Evolutionary conservation across 495 filamentous ascomycete species (phyloP), one percentile per base, ranked within the genome.

Genomic region (Lophiotrema nucula): DNA sequence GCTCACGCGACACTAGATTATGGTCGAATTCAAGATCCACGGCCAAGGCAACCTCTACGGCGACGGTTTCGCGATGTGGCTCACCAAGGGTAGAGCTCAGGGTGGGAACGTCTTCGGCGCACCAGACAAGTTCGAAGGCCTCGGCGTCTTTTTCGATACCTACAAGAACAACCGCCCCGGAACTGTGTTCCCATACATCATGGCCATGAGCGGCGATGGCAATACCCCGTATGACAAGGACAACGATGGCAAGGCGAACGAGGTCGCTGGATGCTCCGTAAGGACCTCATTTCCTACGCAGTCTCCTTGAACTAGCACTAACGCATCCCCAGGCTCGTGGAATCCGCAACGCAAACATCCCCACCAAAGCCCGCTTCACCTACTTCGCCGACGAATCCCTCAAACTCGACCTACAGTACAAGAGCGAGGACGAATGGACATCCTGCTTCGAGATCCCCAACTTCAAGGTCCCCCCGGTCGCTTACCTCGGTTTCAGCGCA

Each of bases 161-260:
- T 99, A 99, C 78, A 99, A 99, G 84, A 99, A 99, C 76, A 95
- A 96, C 77, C 84, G 95, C 16, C 95, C 95, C 8, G 95, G 95
- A 10, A 85, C 87, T 16, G 86, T 95, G 21, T 99, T 99, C 74
- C 95, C 95, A 35, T 97, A 96, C 66, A 88, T 99, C 64, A 95
- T 97, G 90, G 95, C 95, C 47, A 97, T 97, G 93, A 78, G 96
- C 68, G 93, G 87, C 45, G 93, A 99, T 72, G 91, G 93, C 26
- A 75, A 88, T 70, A 95, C 87, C 25, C 74, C 78, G 18, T 99
- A 99, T 73, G 90, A 97, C 74, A 89, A 97, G 73, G 86, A 84
- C 60, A 92, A 92, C 65, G 95, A 99, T 70, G 95, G 95, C 60
- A 97, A 97, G 77, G 82, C 83, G 33, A 92, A 88, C 62, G 93